Evolutionary conservation across 176 grass and related monocot species (phyloP), one percentile per base, ranked within the genome.

Genomic region (Eragrostis nindensis): DNA sequence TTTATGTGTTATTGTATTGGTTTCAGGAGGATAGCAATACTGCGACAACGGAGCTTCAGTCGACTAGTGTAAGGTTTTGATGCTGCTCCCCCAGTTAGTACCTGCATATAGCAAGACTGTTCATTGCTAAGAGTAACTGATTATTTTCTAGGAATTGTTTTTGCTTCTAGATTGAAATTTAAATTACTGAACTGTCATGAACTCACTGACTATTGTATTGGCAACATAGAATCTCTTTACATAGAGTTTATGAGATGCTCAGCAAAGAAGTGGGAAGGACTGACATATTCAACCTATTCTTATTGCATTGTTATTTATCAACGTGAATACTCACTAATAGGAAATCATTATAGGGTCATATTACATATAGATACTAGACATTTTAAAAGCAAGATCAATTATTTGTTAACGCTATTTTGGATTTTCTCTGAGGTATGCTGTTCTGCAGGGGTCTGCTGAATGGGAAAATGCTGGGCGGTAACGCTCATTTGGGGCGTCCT

Each of bases 61-160:
- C 96, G 86, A 91, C 92, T 85, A 95, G 86, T 95, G 96, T 95
- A 95, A 99, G 96, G 96, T 99, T 89, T 84, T 86, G 81, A 89
- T 85, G 80, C 83, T 82, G 57, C 88, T 97, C 67, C 54, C 73
- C 86, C 83, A 75, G 47, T 47, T 85, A 61, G 21, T 82, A 36
- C 83, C 55, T 82, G 48, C 26, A 50, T 67, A 24, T 77, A 60
- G 71, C 54, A 85, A 71, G 47, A 25, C 16, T 65, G 24, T 72
- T 50, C 19, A 21, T 43, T 56, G 0, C 44, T 30, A 24, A 38
- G 38, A 65, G 21, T 41, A 62, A 77, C 17, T 85, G 27, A 16
- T 71, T n/a, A 16, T 71, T n/a, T 42, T 62, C 13, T 32, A 22
- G 36, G 2, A 62, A 67, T 50, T 67, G 29, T 3, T 10, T 59